These are phyloP conservation scores for Syncephalastrum monosporum DNA, from an alignment of 371 early-diverging fungal species.

Conservation along the genomic window DNA sequence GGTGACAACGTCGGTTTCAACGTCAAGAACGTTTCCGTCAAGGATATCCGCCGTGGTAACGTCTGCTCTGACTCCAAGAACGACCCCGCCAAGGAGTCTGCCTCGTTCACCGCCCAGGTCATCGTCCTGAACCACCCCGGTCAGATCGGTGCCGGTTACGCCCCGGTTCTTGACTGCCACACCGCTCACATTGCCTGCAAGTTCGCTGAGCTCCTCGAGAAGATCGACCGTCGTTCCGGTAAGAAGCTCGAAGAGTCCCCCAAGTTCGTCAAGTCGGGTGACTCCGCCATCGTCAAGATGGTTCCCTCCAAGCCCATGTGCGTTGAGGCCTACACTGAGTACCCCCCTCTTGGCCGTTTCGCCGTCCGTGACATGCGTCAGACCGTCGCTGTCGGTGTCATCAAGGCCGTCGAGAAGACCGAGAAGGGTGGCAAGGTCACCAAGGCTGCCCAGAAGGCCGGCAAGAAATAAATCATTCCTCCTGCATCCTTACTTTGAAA, in stretches of 20 bases:
- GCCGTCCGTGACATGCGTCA: conserved; percentile 97
- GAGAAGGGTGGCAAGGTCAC: conserved; percentile 65
- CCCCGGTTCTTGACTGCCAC: too few relatives aligned
- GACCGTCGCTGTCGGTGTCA: conserved; percentile 93
- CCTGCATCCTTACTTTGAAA: too few relatives aligned
- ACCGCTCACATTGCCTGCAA: too few relatives aligned
- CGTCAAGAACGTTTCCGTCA: conserved; percentile 87
- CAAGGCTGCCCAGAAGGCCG: conserved; percentile 65
- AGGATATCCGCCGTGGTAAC: conserved; percentile 96
- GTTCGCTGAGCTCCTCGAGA: too few relatives aligned
- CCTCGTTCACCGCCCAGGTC: conserved; percentile 51
- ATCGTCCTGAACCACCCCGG: too few relatives aligned
- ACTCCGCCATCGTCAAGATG: conserved; percentile 94
- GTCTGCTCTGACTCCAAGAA: conserved; percentile 97
- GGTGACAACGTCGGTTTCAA: too few relatives aligned
- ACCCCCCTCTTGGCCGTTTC: conserved; percentile 95
- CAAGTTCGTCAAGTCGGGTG: conserved; percentile 63
- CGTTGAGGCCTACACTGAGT: conserved; percentile 90
- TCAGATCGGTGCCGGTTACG: too few relatives aligned
- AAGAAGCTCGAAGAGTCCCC: conserved; percentile 11
- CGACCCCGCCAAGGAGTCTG: conserved; percentile 95
- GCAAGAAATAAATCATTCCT: conserved; percentile 64
- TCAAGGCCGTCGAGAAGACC: conserved; percentile 34
- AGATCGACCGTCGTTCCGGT: too few relatives aligned
- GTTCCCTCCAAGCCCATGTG: conserved; percentile 93